These are phyloP conservation scores for Naganishia randhawae DNA, from an alignment of 768 basidiomycete genomes.

Conservation along the genomic window DNA sequence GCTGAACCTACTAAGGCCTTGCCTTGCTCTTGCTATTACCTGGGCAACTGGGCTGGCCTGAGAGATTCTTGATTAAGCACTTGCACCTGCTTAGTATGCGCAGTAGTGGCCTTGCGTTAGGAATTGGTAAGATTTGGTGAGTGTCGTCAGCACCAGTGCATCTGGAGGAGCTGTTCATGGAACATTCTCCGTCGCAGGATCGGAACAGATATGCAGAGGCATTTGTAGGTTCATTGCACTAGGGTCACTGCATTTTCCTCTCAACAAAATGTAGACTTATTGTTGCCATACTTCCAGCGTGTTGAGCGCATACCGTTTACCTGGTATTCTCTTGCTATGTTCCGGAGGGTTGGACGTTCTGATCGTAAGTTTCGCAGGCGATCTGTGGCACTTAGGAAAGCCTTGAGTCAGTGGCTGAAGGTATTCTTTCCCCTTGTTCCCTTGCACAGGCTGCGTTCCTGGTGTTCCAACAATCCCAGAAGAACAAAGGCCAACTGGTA, in stretches of 20 bases:
- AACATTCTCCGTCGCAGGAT: neutral
- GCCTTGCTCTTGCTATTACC: neutral
- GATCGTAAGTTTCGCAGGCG: neutral
- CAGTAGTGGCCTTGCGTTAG: slow-evolving; percentile 12
- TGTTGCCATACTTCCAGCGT: neutral
- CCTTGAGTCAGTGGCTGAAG: neutral
- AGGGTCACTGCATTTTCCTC: too few species aligned
- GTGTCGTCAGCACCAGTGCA: neutral
- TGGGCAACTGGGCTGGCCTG: slow-evolving; percentile 16
- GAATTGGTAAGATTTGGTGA: slow-evolving; percentile 12
- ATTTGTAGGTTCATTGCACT: slow-evolving; percentile 13
- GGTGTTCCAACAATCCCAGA: slow-evolving; percentile 8
- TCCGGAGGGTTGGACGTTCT: slow-evolving; percentile 2
- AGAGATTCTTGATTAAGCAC: neutral
- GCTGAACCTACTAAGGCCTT: neutral
- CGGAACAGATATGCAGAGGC: slow-evolving; percentile 9
- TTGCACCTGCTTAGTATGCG: neutral
- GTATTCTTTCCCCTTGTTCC: neutral
- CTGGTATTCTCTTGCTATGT: neutral
- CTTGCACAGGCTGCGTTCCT: neutral
- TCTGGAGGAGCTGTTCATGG: too few species aligned
- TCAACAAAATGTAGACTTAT: too few species aligned
- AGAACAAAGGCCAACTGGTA: slow-evolving; percentile 7
- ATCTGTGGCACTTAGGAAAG: neutral
- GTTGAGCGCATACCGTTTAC: neutral